Percentiles rank a stretch among this genome's conserved stretches.
Conservation (phyloP, 2,329 filamentous ascomycete species). For the Diaporthe nobilis region DNA sequence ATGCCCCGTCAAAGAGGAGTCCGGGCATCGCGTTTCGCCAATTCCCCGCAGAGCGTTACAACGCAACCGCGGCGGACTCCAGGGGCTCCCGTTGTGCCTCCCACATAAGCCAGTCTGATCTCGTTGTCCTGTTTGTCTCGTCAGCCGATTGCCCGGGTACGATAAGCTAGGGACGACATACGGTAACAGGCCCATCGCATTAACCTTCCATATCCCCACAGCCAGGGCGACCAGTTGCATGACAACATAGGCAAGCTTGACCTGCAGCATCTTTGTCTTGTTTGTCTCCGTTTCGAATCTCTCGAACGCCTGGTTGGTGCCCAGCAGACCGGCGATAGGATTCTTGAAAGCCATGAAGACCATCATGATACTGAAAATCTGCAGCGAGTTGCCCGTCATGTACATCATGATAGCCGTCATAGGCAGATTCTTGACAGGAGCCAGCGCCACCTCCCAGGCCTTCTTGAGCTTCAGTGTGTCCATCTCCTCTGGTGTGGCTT, state of each 20-base stretch:
- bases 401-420: conserved; percentile 99
- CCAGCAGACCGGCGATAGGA: conserved; percentile 86
- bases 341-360: conserved; percentile 99
- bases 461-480: conserved; percentile 98
- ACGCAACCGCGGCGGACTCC: conserved; percentile 75
- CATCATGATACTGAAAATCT: conserved; percentile 99
- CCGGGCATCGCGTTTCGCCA: background rate
- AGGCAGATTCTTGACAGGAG: conserved; percentile 91
- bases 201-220: conserved; percentile 95
- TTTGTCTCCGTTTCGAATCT: conserved; percentile 90
- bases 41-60: conserved; percentile 54
- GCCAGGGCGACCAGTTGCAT: conserved; percentile 89
- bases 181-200: conserved; percentile 95
- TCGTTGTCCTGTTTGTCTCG: conserved; percentile 78
- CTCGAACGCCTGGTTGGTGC: conserved; percentile 89
- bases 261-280: conserved; percentile 78
- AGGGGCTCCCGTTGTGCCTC: conserved; percentile 80
- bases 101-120: conserved; percentile 98
- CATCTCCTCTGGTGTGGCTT: conserved; percentile 86
- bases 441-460: conserved; percentile 96
- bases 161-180: conserved; percentile 61
- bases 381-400: conserved; percentile 98
- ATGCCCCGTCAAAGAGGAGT: conserved; percentile 13
- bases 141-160: background rate
- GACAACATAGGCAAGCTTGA: conserved; percentile 88